A percentile compares a stretch with the other conserved stretches of the same genome.
These are phyloP conservation scores for Ichthyophthirius multifiliis DNA, from an alignment of 169 alveolate genomes.

Conservation along the genomic window DNA sequence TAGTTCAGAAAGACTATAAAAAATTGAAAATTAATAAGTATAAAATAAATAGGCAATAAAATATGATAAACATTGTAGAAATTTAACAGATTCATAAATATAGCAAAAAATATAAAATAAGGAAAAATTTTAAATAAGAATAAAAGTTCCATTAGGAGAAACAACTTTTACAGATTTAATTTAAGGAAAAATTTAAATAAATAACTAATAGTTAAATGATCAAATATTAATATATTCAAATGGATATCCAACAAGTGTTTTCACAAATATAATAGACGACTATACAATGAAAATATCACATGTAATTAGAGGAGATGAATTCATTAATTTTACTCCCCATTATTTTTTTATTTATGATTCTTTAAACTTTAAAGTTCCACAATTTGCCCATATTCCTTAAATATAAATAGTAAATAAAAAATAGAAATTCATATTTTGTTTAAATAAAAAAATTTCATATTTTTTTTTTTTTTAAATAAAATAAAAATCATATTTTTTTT, in stretches of 20 bases:
- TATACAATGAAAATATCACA: constrained; percentile 59
- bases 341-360: constrained; percentile 45
- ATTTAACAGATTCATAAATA: constrained; percentile 28
- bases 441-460: too few species aligned
- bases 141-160: constrained; percentile 32
- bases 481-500: too few species aligned
- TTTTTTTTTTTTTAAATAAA: too few species aligned
- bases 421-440: too few species aligned
- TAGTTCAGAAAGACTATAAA: constrained; percentile 42
- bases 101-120: constrained; percentile 28
- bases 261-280: constrained; percentile 65
- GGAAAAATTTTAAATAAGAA: too few species aligned
- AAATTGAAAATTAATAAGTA: constrained; percentile 25
- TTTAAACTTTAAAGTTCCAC: constrained; percentile 46
- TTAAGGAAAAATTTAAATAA: constrained; percentile 48
- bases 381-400: constrained; percentile 59
- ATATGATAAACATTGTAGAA: constrained; percentile 54
- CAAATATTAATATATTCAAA: constrained; percentile 48
- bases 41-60: constrained; percentile 24
- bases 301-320: constrained; percentile 68
- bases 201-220: constrained; percentile 46
- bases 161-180: constrained; percentile 46
- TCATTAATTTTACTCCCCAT: constrained; percentile 57
- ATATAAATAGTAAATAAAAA: too few species aligned
- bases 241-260: constrained; percentile 60